Evolutionary conservation across 345 rosid genomes (phyloP), one percentile per base, ranked within the genome.

Genomic region (Combretum micranthum): DNA sequence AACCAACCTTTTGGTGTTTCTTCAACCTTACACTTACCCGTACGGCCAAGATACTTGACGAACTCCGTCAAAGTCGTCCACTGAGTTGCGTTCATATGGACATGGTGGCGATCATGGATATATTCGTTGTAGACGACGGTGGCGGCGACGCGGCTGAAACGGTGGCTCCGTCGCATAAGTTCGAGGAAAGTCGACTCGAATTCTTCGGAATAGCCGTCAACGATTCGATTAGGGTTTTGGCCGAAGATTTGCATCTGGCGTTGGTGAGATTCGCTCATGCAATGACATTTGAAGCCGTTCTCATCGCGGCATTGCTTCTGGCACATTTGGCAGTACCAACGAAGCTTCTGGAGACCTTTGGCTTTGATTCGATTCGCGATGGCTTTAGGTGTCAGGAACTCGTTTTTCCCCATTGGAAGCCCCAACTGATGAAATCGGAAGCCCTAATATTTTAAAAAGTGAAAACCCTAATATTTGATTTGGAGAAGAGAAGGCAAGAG

Each of bases 241-340:
- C 97, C 97, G 18, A 86, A 93, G 39, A 89, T 70, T 49, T 83
- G 85, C 99, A 93, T 93, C 82, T 89, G 99, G 0, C 97, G 83
- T 65, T 93, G 99, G 72, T 89, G 97, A 68, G 84, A 73, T 68
- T 93, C 99, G 77, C 90, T 85, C 96, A 93, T 87, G 63, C 99
- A 89, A 59, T 93, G 99, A 75, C 97, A 93, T 65, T 93, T 89
- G 87, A 93, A 93, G 2, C 99, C 97, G 59, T 89, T 93, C 83
- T 93, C 99, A 64, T 89, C 97, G 1, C 96, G 81, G 71, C 99
- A 93, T 57, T 89, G 97, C 70, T 93, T 93, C 77, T 89, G 90
- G 66, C 97, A 87, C 99, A 93, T 93, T 75, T 93, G 99, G 56
- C 96, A 93, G 44, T 93, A 93, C 99, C 99, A 93, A 47, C 99